Evolutionary conservation across 2,329 filamentous ascomycete genomes (phyloP).

Genomic region (Chaetothyriales sp.): DNA sequence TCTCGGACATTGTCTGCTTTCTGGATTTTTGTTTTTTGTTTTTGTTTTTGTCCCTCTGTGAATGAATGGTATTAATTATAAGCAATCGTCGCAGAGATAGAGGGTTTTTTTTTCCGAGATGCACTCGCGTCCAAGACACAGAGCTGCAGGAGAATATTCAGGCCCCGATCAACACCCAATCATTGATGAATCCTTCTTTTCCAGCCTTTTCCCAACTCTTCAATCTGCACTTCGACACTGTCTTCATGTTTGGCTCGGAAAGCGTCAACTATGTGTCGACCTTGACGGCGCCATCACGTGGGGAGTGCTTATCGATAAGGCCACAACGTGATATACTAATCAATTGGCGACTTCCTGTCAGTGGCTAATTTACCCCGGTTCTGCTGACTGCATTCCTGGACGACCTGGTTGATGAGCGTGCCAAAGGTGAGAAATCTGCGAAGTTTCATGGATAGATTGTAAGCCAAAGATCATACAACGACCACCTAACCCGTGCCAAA

Average conservation of each 20-base stretch:
- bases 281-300: too few relatives aligned
- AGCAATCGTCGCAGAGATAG: not conserved
- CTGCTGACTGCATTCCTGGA: not conserved
- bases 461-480: not conserved
- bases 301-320: not conserved
- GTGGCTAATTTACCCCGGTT: not conserved
- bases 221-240: too few relatives aligned
- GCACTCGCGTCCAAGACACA: too few relatives aligned
- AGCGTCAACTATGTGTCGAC: too few relatives aligned
- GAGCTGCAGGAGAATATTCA: too few relatives aligned
- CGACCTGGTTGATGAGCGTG: not conserved
- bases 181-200: too few relatives aligned
- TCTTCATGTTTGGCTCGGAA: too few relatives aligned
- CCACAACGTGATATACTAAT: not conserved
- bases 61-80: too few relatives aligned
- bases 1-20: slow-evolving; percentile 54
- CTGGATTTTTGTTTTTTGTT: slow-evolving; percentile 64
- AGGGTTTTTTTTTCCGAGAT: not conserved
- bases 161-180: too few relatives aligned
- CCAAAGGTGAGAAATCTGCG: not conserved
- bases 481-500: not conserved
- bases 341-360: not conserved
- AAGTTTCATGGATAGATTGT: not conserved
- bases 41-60: slow-evolving; percentile 11
- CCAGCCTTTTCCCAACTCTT: too few relatives aligned